Conservation (phyloP, 306 rosid species). For the Styphnolobium japonicum region DNA sequence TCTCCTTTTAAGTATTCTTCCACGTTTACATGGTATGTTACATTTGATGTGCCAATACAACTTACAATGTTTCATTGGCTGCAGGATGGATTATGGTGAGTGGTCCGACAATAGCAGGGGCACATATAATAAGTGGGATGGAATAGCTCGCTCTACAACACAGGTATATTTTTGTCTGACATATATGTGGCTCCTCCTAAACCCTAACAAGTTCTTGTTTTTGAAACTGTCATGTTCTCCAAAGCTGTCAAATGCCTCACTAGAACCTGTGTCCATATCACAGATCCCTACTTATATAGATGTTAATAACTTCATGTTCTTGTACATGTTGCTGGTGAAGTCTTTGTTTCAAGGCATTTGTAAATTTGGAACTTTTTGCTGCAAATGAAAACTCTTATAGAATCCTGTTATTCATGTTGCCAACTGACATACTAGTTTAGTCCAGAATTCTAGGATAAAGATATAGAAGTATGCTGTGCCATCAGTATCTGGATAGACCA, state of each 20-base stretch:
- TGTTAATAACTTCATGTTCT: neutral
- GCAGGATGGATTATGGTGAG: conserved; percentile 96
- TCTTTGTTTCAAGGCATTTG: conserved; percentile 4
- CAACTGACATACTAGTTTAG: neutral
- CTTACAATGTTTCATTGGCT: conserved; percentile 24
- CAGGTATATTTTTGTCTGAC: conserved; percentile 54
- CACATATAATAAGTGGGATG: conserved; percentile 97
- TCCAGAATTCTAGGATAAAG: neutral
- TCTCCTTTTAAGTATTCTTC: conserved; percentile 6
- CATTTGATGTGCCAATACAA: neutral
- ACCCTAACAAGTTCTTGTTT: neutral
- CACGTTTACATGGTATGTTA: neutral
- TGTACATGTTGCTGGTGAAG: neutral
- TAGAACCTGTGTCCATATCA: neutral
- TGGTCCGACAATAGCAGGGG: conserved; percentile 97
- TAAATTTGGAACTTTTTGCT: neutral
- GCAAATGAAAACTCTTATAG: neutral
- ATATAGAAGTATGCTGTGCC: neutral
- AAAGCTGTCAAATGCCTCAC: conserved; percentile 4
- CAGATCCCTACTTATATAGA: neutral
- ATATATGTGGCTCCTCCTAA: neutral
- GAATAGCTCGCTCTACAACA: conserved; percentile 82
- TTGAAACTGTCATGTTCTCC: neutral
- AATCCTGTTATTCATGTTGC: neutral
- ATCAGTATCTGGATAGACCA: neutral